Conservation (phyloP, 768 basidiomycete species). For the Inosperma sp. region DNA sequence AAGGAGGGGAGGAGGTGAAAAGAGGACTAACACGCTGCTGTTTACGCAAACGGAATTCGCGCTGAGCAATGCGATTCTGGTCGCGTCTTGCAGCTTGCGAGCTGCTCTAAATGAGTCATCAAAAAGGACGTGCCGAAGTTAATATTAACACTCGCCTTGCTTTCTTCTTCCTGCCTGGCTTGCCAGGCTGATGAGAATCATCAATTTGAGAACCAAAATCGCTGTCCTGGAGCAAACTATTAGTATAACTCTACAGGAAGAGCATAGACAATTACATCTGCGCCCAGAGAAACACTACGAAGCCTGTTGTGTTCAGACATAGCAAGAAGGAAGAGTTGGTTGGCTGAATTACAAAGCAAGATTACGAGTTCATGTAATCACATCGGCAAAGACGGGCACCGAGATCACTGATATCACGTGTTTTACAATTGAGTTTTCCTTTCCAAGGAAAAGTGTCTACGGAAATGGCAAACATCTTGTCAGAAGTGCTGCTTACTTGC, state of each 20-base stretch:
- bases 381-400: not conserved
- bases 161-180: constrained; percentile 85
- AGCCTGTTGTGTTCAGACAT: constrained; percentile 51
- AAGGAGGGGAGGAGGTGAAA: not conserved
- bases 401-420: constrained; percentile 3
- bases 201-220: constrained; percentile 55
- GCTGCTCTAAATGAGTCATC: constrained; percentile 35
- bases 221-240: constrained; percentile 46
- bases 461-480: no score
- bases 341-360: constrained; percentile 41
- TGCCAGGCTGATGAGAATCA: constrained; percentile 44
- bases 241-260: not conserved
- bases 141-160: constrained; percentile 57
- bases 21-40: constrained; percentile 65
- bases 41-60: constrained; percentile 88
- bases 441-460: no score
- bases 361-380: not conserved
- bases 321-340: constrained; percentile 36
- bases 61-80: constrained; percentile 89
- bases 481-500: no score
- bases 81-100: constrained; percentile 85
- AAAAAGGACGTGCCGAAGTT: constrained; percentile 13
- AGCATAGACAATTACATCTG: constrained; percentile 40
- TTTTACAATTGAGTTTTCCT: no score
- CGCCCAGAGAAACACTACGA: constrained; percentile 61